Percentiles rank a stretch among this genome's conserved stretches.
Evolutionary conservation across 441 rosid species (phyloP).

Genomic region (Monsonia emarginata): DNA sequence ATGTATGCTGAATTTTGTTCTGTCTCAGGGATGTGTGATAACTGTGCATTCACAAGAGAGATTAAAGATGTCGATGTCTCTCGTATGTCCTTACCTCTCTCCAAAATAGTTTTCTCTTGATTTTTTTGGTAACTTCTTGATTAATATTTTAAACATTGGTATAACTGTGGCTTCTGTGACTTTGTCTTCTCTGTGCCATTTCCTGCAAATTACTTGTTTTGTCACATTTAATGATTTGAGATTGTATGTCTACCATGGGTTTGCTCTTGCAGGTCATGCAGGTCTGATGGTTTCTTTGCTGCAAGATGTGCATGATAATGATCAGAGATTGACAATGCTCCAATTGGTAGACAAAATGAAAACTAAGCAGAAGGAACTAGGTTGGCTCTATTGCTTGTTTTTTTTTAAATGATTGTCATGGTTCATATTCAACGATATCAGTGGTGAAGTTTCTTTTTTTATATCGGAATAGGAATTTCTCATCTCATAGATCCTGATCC

Average conservation of each 20-base stretch:
- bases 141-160: neutral
- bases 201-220: neutral
- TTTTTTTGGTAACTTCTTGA: neutral
- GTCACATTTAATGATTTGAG: slow-evolving; percentile 2
- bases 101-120: neutral
- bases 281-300: slow-evolving; percentile 60
- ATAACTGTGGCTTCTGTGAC: neutral
- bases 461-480: neutral
- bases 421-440: neutral
- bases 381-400: slow-evolving; percentile 27
- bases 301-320: slow-evolving; percentile 56
- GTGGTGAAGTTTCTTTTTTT: neutral
- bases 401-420: neutral
- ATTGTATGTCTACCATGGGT: slow-evolving; percentile 8
- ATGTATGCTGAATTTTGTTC: slow-evolving; percentile 12
- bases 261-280: slow-evolving; percentile 48
- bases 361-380: slow-evolving; percentile 60
- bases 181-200: neutral
- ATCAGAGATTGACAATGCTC: slow-evolving; percentile 74
- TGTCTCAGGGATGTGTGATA: slow-evolving; percentile 81
- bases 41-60: slow-evolving; percentile 63
- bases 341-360: slow-evolving; percentile 84
- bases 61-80: slow-evolving; percentile 61
- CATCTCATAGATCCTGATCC: neutral
- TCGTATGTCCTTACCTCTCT: slow-evolving; percentile 33